phyloP scores from a whole-genome alignment of 2,329 filamentous ascomycete genomes.

The Colletotrichum sp. region DNA sequence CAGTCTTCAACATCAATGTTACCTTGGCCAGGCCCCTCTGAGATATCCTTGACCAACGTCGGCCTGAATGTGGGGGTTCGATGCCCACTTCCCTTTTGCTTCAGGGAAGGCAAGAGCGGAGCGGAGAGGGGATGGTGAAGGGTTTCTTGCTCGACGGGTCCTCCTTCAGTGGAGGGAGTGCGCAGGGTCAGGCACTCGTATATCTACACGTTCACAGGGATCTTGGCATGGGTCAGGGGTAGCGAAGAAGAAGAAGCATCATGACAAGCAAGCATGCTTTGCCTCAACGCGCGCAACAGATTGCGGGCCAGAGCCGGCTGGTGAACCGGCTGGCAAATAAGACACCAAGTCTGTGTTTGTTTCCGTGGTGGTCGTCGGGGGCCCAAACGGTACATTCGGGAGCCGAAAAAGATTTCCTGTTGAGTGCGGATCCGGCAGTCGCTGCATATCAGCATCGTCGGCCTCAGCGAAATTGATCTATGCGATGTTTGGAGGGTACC shows the following conservation, averaged over 20 bases:
- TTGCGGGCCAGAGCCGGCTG: background rate
- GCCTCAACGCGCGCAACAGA: background rate
- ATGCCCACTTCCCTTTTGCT: background rate
- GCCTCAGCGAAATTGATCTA: background rate
- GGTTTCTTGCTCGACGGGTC: background rate
- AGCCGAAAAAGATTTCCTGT: background rate
- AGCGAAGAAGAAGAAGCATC: background rate
- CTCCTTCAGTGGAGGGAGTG: background rate
- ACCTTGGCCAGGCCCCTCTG: background rate
- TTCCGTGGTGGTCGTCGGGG: background rate
- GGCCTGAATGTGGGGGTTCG: slow-evolving; percentile 4
- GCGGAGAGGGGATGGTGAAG: background rate
- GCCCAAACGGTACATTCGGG: background rate
- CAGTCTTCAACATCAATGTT: background rate
- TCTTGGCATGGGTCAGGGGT: slow-evolving; percentile 11
- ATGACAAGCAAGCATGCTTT: slow-evolving; percentile 6
- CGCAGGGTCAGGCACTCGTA: background rate
- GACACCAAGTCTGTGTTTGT: background rate
- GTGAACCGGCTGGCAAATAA: slow-evolving; percentile 1
- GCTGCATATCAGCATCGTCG: background rate
- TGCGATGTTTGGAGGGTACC: background rate
- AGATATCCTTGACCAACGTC: background rate
- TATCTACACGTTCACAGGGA: background rate
- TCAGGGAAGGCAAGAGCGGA: background rate
- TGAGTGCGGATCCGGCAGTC: background rate